Conservation (phyloP, 495 filamentous ascomycete genomes). For the Hypoxylon fragiforme region DNA sequence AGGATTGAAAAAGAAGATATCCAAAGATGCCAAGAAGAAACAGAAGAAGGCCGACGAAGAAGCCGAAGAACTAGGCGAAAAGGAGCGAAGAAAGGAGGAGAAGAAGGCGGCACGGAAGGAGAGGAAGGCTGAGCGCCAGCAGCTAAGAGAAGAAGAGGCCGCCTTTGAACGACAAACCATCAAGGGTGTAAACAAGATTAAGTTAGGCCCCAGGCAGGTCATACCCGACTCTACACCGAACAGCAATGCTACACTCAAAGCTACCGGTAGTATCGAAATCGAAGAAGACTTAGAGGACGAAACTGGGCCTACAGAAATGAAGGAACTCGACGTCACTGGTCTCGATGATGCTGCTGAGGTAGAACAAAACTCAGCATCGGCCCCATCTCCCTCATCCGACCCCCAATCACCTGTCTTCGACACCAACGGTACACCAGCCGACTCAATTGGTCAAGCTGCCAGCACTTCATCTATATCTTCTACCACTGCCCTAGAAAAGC, state of each 20-base stretch:
- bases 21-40: slow-evolving; percentile 50
- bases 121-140: slow-evolving; percentile 38
- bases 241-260: slow-evolving; percentile 31
- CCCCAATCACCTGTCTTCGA: slow-evolving; percentile 69
- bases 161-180: slow-evolving; percentile 39
- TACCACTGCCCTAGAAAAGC: slow-evolving; percentile 59
- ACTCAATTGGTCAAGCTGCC: slow-evolving; percentile 46
- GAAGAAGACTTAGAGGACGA: slow-evolving; percentile 44
- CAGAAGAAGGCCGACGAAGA: slow-evolving; percentile 34
- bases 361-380: slow-evolving; percentile 51
- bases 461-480: slow-evolving; percentile 76
- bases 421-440: slow-evolving; percentile 49
- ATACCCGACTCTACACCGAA: slow-evolving; percentile 19
- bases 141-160: slow-evolving; percentile 46
- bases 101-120: slow-evolving; percentile 42
- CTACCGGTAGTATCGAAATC: slow-evolving; percentile 29
- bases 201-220: slow-evolving; percentile 31
- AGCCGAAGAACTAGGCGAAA: slow-evolving; percentile 23
- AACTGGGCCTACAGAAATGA: slow-evolving; percentile 41
- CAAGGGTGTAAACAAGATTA: slow-evolving; percentile 41
- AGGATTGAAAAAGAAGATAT: slow-evolving; percentile 50
- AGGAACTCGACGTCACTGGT: slow-evolving; percentile 50
- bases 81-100: slow-evolving; percentile 39
- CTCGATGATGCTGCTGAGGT: slow-evolving; percentile 39
- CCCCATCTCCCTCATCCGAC: slow-evolving; percentile 54